Evolutionary conservation across 2,329 filamentous ascomycete genomes (phyloP).

Genomic region (Xylariales sp.): DNA sequence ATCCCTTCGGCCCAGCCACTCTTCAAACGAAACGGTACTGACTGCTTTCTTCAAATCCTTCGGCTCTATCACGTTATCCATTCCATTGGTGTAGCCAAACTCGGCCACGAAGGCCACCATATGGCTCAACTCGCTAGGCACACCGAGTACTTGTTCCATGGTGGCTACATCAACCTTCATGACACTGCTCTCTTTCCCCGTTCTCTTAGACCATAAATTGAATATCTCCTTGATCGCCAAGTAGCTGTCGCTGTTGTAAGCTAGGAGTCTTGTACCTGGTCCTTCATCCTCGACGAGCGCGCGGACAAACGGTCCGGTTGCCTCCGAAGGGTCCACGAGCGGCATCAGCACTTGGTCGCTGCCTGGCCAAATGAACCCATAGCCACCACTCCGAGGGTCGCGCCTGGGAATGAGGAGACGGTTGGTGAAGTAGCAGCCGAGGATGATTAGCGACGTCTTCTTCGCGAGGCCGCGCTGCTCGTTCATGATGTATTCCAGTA

Average conservation of each 20-base stretch:
- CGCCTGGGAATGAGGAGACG: constrained; percentile 22
- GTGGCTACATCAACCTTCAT: constrained; percentile 22
- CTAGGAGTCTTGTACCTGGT: constrained; percentile 35
- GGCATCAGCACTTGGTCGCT: constrained; percentile 23
- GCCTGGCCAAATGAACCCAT: constrained; percentile 23
- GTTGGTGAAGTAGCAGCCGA: constrained; percentile 27
- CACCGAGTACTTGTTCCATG: constrained; percentile 27
- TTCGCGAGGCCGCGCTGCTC: constrained; percentile 18
- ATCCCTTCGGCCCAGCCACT: constrained; percentile 19
- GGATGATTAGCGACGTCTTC: constrained; percentile 26
- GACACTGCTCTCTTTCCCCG: constrained; percentile 29
- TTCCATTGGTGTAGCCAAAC: constrained; percentile 35
- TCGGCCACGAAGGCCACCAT: constrained; percentile 29
- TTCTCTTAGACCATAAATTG: constrained; percentile 29
- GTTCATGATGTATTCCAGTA: constrained; percentile 22
- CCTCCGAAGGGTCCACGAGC: constrained; percentile 31
- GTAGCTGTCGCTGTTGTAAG: constrained; percentile 34
- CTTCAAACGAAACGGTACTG: constrained; percentile 21
- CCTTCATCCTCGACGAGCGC: constrained; percentile 35
- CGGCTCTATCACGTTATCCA: constrained; percentile 32
- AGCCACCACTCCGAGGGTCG: constrained; percentile 22
- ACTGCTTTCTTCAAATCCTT: constrained; percentile 29
- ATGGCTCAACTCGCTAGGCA: constrained; percentile 33
- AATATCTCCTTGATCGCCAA: constrained; percentile 26
- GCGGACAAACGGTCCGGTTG: constrained; percentile 38